Conservation (phyloP, 176 grass and related monocot species). For the Raddia distichophylla region DNA sequence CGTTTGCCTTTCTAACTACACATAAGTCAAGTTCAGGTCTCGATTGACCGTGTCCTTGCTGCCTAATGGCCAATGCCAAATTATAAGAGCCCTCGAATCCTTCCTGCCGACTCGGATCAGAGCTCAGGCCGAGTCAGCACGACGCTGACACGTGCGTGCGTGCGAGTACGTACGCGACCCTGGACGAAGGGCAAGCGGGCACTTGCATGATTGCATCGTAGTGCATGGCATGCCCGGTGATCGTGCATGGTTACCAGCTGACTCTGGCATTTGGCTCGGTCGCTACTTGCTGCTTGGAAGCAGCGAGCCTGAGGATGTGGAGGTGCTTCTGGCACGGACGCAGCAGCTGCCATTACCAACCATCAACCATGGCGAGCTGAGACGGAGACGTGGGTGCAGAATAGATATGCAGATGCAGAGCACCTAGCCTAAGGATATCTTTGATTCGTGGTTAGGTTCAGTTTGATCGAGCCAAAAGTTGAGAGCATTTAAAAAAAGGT, state of each 20-base stretch:
- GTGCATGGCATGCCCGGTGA: not conserved
- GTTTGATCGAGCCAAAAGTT: no score
- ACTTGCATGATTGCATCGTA: no score
- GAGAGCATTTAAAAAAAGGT: no score
- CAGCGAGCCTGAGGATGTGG: not conserved
- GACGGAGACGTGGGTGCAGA: not conserved
- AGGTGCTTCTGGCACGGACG: not conserved
- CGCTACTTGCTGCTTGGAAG: not conserved
- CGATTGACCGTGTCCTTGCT: not conserved
- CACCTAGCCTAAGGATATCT: not conserved
- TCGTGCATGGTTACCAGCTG: constrained; percentile 18
- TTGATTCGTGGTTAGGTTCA: no score
- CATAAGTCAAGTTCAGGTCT: constrained; percentile 11
- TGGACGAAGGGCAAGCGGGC: not conserved
- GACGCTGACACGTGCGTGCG: constrained; percentile 6
- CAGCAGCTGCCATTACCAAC: not conserved
- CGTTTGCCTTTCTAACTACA: not conserved
- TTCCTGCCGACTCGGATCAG: constrained; percentile 19
- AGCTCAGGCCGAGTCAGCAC: constrained; percentile 10
- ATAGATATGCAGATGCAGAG: not conserved
- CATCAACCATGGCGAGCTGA: constrained; percentile 1
- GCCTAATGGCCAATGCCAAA: no score
- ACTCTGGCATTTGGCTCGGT: not conserved
- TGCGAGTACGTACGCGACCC: not conserved
- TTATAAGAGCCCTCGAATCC: not conserved